Percentiles rank a stretch among this genome's conserved stretches.
These are phyloP conservation scores for Penicillium turbatum DNA, from an alignment of 495 filamentous ascomycete species.

Conservation along the genomic window DNA sequence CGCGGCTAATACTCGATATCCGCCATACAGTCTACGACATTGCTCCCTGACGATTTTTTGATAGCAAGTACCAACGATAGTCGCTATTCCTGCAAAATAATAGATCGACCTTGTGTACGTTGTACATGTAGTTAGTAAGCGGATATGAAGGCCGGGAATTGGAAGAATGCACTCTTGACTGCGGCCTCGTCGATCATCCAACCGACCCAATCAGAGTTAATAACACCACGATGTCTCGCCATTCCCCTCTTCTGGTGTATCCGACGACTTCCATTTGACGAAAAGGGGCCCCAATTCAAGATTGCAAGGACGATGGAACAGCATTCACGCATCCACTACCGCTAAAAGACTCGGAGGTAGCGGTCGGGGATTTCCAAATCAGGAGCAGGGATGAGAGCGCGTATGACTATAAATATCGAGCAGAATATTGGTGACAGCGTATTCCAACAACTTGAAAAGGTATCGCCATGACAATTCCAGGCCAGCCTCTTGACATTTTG, in stretches of 20 bases:
- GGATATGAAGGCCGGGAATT: too few relatives aligned
- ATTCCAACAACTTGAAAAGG: background rate
- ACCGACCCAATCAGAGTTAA: background rate
- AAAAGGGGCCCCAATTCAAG: background rate
- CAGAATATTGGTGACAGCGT: background rate
- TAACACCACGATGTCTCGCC: background rate
- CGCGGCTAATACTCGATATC: too few relatives aligned
- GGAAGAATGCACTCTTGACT: background rate
- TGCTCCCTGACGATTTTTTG: too few relatives aligned
- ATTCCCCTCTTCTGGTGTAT: background rate
- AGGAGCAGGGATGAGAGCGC: background rate
- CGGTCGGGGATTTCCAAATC: background rate
- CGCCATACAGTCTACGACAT: too few relatives aligned
- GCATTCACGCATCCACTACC: background rate
- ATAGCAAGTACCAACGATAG: too few relatives aligned
- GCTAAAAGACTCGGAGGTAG: background rate
- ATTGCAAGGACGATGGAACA: background rate
- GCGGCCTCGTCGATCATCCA: background rate
- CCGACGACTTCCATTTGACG: background rate
- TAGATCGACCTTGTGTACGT: too few relatives aligned
- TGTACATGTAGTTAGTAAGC: too few relatives aligned
- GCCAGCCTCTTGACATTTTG: constrained; percentile 18
- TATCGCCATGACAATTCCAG: background rate
- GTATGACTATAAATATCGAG: background rate
- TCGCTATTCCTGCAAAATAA: too few relatives aligned